Evolutionary conservation across 345 rosid species (phyloP), one percentile per base, ranked within the genome.

Genomic region (Eucalyptus erythrocorys): DNA sequence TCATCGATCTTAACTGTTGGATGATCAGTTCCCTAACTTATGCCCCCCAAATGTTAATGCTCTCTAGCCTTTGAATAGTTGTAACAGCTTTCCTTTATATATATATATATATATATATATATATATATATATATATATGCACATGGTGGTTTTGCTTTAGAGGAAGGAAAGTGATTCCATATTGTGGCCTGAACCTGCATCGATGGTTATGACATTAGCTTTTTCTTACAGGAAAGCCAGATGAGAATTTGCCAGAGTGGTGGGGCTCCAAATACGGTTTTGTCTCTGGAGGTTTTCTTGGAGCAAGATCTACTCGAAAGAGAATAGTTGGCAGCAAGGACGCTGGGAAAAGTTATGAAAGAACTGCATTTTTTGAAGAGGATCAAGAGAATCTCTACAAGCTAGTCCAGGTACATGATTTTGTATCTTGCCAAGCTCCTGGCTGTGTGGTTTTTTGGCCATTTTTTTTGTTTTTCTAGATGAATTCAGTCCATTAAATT

Each of bases 331-430:
- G 87, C 48, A 88, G 87, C 51, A 93, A 91, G 87, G 92, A 91
- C 79, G 76, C 91, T 90, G 88, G 89, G 48, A 90, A 90, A 34
- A 34, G 49, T 88, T 89, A 87, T 26, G 89, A 92, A 93, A 96
- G 99, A 90, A 92, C 90, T 88, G 93, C 91, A 79, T 98, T 98
- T 91, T 91, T 87, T 87, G 99, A 98, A 94, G 95, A 97, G 85
- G 99, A 97, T 92, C 99, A 98, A 93, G 99, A 97, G 96, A 96
- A 96, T 92, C 98, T 97, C 45, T 98, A 98, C 93, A 96, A 98
- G 55, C 93, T 97, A 90, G 99, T 96, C 85, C 99, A 98, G 92
- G 99, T 97, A 92, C 89, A 27, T 76, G 47, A 76, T 37, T 21
- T 21, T 76, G 26, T 76, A 76, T 76, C 82, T 76, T 40, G 47